Conservation (phyloP, 768 basidiomycete species). For the Antrodiella citrinella region DNA sequence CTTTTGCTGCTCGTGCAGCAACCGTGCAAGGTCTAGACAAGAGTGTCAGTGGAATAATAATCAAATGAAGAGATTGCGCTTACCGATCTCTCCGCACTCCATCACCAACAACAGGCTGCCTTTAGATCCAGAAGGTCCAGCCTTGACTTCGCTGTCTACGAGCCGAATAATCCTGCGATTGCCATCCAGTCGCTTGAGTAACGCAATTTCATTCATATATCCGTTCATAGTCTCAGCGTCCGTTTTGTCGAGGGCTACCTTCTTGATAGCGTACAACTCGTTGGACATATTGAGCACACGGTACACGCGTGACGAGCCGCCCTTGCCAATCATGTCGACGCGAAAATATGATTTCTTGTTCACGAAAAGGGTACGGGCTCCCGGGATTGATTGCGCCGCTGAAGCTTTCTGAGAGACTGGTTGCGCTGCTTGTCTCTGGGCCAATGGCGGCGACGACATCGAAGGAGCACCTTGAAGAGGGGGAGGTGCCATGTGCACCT, state of each 20-base stretch:
- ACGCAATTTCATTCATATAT: conserved; percentile 93
- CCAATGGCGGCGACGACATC: conserved; percentile 9
- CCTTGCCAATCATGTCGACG: conserved; percentile 85
- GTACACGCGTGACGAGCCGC: conserved; percentile 93
- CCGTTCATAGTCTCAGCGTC: conserved; percentile 85
- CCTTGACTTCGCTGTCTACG: conserved; percentile 83
- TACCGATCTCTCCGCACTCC: conserved; percentile 87
- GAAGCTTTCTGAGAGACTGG: neutral
- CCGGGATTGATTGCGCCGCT: neutral
- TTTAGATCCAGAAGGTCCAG: conserved; percentile 60
- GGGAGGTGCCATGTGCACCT: conserved; percentile 1
- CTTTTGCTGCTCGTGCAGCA: conserved; percentile 79
- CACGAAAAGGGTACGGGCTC: conserved; percentile 32
- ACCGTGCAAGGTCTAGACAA: conserved; percentile 59
- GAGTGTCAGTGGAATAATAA: neutral
- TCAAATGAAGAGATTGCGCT: conserved; percentile 11
- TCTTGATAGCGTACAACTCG: conserved; percentile 86
- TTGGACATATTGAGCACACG: conserved; percentile 73
- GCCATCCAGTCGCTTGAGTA: conserved; percentile 90
- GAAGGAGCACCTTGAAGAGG: neutral
- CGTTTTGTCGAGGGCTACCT: conserved; percentile 82
- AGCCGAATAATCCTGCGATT: conserved; percentile 89
- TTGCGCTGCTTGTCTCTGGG: conserved; percentile 6
- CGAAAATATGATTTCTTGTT: conserved; percentile 81
- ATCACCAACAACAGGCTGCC: conserved; percentile 81